phyloP scores from a whole-genome alignment of 306 rosid species.

The Citrullus amarus region DNA sequence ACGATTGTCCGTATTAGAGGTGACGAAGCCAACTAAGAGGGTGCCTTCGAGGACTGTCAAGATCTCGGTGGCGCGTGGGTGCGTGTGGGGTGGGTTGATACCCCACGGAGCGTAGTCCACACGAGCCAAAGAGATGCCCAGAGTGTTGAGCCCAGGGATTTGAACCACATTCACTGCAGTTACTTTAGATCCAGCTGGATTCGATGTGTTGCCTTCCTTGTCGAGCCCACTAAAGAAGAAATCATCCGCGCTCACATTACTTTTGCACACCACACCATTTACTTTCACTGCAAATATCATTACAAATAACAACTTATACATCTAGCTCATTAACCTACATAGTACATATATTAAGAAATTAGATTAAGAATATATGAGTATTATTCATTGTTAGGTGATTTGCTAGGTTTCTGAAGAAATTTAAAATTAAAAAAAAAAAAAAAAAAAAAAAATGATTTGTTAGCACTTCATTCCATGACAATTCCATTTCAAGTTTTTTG shows the following conservation, averaged over 20 bases:
- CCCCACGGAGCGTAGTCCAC: conserved; percentile 21
- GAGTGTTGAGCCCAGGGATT: conserved; percentile 26
- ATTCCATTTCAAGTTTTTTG: too few species aligned
- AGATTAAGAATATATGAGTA: too few species aligned
- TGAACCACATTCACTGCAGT: conserved; percentile 15
- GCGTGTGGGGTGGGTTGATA: conserved; percentile 32
- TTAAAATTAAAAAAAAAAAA: too few species aligned
- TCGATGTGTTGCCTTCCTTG: conserved; percentile 16
- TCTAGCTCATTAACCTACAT: background rate
- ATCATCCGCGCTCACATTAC: conserved; percentile 9
- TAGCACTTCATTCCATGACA: too few species aligned
- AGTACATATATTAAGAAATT: too few species aligned
- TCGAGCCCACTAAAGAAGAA: conserved; percentile 19
- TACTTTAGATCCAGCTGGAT: conserved; percentile 12
- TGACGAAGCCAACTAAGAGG: conserved; percentile 24
- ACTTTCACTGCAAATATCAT: conserved; percentile 8
- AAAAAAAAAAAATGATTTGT: too few species aligned
- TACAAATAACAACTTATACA: background rate
- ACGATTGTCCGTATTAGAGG: conserved; percentile 17
- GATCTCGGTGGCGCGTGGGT: conserved; percentile 30
- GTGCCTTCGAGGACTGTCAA: conserved; percentile 24
- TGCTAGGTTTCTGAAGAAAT: too few species aligned
- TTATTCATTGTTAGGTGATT: too few species aligned
- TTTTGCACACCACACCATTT: conserved; percentile 23
- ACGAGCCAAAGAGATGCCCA: conserved; percentile 23